Conservation (phyloP, 208 protist species). For the Leishmania guyanensis region DNA sequence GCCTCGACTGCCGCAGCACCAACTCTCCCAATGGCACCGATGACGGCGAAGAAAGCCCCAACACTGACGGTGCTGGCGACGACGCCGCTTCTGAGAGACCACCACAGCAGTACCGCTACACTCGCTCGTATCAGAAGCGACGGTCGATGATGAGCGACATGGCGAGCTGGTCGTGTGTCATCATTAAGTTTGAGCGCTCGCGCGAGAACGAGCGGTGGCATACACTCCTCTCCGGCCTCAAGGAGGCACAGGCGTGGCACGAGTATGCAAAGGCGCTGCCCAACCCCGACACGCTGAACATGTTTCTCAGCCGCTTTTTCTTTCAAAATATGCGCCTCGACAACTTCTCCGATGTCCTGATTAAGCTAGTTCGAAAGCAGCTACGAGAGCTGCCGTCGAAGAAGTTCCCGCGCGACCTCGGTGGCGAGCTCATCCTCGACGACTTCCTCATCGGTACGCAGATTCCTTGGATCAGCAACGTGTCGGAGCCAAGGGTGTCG, state of each 20-base stretch:
- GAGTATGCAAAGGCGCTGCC: slow-evolving; percentile 59
- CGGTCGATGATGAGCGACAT: slow-evolving; percentile 22
- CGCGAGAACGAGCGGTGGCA: slow-evolving; percentile 76
- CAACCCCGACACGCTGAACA: slow-evolving; percentile 73
- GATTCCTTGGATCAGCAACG: slow-evolving; percentile 75
- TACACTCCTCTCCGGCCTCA: slow-evolving; percentile 46
- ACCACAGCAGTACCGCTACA: not conserved
- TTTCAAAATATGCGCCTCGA: slow-evolving; percentile 76
- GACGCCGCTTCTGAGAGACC: not conserved
- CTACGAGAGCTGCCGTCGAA: slow-evolving; percentile 54
- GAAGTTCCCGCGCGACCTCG: slow-evolving; percentile 81
- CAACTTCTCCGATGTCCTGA: slow-evolving; percentile 50
- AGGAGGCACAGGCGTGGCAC: slow-evolving; percentile 68
- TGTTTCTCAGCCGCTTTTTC: slow-evolving; percentile 71
- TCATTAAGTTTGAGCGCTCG: slow-evolving; percentile 63
- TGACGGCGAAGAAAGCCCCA: not conserved
- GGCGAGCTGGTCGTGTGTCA: slow-evolving; percentile 38
- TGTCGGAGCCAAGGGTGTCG: slow-evolving; percentile 57
- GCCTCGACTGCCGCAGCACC: slow-evolving; percentile 2
- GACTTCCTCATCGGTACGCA: slow-evolving; percentile 71
- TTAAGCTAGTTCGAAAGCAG: slow-evolving; percentile 59
- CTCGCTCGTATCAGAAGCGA: not conserved
- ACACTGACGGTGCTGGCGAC: not conserved
- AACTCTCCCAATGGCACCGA: slow-evolving; percentile 1
- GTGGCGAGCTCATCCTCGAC: slow-evolving; percentile 73